Evolutionary conservation across 2,329 filamentous ascomycete genomes (phyloP).

Genomic region (Pestalotiopsis sp.): DNA sequence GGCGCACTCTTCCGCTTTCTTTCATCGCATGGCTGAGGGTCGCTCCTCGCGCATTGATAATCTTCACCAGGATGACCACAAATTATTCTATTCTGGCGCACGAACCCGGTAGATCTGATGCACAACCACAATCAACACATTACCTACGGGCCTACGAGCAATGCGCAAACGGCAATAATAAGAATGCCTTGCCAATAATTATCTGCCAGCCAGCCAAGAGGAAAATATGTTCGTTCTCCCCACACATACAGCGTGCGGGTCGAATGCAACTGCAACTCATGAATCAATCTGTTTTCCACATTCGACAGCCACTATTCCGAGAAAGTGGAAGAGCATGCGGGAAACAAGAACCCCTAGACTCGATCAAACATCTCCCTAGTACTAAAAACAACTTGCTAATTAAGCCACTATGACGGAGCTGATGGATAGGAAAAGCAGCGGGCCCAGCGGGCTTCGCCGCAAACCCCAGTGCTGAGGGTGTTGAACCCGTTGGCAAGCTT

Average conservation of each 20-base stretch:
- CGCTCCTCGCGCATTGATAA: neutral
- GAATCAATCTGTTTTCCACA: neutral
- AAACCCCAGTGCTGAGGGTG: neutral
- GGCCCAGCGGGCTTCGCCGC: constrained; percentile 5
- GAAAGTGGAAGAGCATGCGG: neutral
- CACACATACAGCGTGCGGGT: neutral
- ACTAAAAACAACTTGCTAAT: neutral
- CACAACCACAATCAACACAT: neutral
- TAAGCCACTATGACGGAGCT: constrained; percentile 7
- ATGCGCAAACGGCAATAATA: neutral
- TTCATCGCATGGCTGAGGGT: neutral
- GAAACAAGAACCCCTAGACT: neutral
- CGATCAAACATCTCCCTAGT: neutral
- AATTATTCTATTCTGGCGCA: constrained; percentile 1
- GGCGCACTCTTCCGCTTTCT: neutral
- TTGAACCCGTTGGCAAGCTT: neutral
- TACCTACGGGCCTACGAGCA: neutral
- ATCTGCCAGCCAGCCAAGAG: neutral
- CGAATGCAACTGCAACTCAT: neutral
- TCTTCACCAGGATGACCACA: neutral
- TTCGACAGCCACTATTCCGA: neutral
- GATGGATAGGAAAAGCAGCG: neutral
- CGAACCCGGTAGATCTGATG: neutral
- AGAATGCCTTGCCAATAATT: neutral
- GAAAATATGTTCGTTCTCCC: neutral